A percentile compares a stretch with the other conserved stretches of the same genome.
These are phyloP conservation scores for Umbelopsis vinacea DNA, from an alignment of 192 early-diverging fungal genomes.

Conservation along the genomic window DNA sequence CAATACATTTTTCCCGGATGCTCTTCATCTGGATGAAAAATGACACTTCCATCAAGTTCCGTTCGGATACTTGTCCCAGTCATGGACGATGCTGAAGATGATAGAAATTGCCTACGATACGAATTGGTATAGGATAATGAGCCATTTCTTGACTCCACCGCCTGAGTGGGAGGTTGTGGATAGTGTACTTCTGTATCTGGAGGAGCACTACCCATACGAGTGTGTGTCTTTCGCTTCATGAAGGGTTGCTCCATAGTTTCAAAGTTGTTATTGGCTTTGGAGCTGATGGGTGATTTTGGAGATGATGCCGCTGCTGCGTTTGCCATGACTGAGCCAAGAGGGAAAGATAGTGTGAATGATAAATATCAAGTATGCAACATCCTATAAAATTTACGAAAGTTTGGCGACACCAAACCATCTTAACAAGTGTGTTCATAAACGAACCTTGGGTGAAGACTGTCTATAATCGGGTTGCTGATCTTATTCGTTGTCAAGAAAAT, in stretches of 20 bases:
- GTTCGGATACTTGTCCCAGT: conserved; percentile 4
- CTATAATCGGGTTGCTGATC: no score
- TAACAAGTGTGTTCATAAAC: no score
- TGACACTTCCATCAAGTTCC: conserved; percentile 1
- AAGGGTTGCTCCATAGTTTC: not conserved
- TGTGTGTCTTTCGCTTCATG: not conserved
- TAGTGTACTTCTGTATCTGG: not conserved
- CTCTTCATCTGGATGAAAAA: conserved; percentile 15
- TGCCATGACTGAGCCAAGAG: no score
- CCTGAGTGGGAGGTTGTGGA: not conserved
- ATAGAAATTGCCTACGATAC: not conserved
- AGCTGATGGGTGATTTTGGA: not conserved
- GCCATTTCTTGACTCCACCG: not conserved
- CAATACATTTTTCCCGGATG: conserved; percentile 13
- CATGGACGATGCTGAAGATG: conserved; percentile 6
- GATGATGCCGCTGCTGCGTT: no score
- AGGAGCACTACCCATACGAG: conserved; percentile 4
- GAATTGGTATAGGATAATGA: conserved; percentile 10
- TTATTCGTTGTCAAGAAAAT: no score
- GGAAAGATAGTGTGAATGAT: no score
- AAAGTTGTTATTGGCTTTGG: not conserved
- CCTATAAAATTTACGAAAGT: no score
- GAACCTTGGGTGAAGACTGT: no score
- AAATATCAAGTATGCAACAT: no score
- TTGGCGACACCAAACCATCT: no score